A percentile compares a stretch with the other conserved stretches of the same genome.
Conservation (phyloP, 2,329 filamentous ascomycete genomes). For the Penicillium sp. region DNA sequence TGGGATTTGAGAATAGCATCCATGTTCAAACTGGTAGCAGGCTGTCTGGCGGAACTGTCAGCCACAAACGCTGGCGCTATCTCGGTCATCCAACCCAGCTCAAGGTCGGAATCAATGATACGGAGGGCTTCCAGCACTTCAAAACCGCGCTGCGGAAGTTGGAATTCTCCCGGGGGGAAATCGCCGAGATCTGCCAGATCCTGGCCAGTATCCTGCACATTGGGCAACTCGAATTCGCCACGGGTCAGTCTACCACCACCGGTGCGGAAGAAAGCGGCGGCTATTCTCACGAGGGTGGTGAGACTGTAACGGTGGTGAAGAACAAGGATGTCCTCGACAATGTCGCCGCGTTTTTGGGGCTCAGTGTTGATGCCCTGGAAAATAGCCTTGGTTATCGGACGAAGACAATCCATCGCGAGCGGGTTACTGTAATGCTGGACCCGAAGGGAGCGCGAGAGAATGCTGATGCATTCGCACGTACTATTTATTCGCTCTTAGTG, state of each 20-base stretch:
- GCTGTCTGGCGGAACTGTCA: constrained; percentile 52
- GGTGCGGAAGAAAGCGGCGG: constrained; percentile 89
- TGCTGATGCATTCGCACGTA: constrained; percentile 89
- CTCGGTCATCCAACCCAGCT: constrained; percentile 94
- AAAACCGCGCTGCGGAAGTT: constrained; percentile 92
- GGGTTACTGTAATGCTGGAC: constrained; percentile 98
- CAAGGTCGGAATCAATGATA: constrained; percentile 94
- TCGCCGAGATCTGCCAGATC: constrained; percentile 95
- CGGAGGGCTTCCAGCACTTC: constrained; percentile 94
- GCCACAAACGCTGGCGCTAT: constrained; percentile 90
- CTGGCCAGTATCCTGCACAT: constrained; percentile 94
- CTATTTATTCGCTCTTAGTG: constrained; percentile 88
- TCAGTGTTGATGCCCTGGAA: constrained; percentile 77
- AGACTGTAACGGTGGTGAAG: constrained; percentile 79
- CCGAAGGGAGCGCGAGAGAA: constrained; percentile 84
- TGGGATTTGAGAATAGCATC: constrained; percentile 59
- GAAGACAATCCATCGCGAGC: constrained; percentile 91
- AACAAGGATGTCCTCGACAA: constrained; percentile 87
- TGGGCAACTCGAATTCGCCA: constrained; percentile 91
- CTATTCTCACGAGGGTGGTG: constrained; percentile 90
- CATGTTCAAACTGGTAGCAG: constrained; percentile 45
- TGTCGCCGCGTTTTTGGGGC: constrained; percentile 90
- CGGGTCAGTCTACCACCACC: constrained; percentile 72
- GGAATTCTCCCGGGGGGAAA: constrained; percentile 88
- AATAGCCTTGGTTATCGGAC: constrained; percentile 91